These are phyloP conservation scores for Aegle marmelos DNA, from an alignment of 345 rosid species.

Conservation along the genomic window DNA sequence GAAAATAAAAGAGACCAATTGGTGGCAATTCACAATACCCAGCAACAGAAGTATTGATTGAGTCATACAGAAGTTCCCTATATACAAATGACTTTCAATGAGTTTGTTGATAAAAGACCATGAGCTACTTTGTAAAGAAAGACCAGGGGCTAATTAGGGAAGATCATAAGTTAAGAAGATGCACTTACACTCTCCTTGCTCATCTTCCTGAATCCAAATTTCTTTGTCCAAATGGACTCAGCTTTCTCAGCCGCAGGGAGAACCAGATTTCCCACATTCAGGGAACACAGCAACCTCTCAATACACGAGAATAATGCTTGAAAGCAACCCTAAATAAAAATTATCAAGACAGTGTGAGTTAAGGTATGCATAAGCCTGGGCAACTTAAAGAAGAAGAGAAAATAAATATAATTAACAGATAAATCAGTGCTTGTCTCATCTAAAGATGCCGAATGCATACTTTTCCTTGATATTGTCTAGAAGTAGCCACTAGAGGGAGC, in stretches of 20 bases:
- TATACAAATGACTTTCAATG: neutral
- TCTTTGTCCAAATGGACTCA: constrained; percentile 86
- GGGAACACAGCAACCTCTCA: constrained; percentile 65
- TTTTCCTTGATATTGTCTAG: constrained; percentile 85
- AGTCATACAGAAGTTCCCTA: neutral
- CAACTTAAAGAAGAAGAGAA: neutral
- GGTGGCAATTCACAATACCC: neutral
- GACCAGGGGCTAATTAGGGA: neutral
- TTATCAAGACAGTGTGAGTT: neutral
- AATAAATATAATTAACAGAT: neutral
- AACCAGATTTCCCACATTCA: constrained; percentile 79
- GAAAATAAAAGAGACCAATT: neutral
- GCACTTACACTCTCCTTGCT: constrained; percentile 66
- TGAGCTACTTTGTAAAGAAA: neutral
- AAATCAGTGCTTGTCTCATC: constrained; percentile 2
- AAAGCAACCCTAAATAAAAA: constrained; percentile 68
- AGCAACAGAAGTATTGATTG: neutral
- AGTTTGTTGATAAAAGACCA: neutral
- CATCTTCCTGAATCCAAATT: constrained; percentile 84
- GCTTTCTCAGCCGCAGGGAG: constrained; percentile 99
- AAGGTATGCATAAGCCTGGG: neutral
- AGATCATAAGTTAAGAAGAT: neutral
- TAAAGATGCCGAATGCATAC: constrained; percentile 36
- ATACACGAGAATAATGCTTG: constrained; percentile 83
- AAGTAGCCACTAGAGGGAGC: constrained; percentile 95